These are phyloP conservation scores for Chlorophyllum brunneum DNA, from an alignment of 768 basidiomycete species.

Conservation along the genomic window DNA sequence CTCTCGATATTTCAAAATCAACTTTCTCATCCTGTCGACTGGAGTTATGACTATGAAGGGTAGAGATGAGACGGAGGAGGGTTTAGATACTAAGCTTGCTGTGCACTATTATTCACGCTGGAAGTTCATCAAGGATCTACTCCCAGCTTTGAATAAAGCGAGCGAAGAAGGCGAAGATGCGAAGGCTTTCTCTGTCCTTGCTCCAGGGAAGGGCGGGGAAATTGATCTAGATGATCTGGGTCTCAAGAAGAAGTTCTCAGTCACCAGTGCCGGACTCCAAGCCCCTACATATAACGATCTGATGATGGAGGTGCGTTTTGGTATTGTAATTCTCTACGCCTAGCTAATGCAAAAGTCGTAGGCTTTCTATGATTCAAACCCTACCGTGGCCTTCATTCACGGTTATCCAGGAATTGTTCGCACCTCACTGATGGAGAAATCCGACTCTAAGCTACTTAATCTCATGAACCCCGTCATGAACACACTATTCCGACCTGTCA, in stretches of 20 bases:
- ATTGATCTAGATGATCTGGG: constrained; percentile 44
- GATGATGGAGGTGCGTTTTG: constrained; percentile 43
- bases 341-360: constrained; percentile 13
- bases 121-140: constrained; percentile 43
- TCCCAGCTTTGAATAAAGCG: constrained; percentile 41
- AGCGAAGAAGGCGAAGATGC: constrained; percentile 46
- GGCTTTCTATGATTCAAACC: constrained; percentile 29
- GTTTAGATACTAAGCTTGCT: constrained; percentile 30
- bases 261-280: constrained; percentile 27
- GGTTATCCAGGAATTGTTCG: constrained; percentile 35
- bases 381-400: constrained; percentile 33
- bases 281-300: constrained; percentile 48
- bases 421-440: constrained; percentile 25
- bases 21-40: constrained; percentile 44
- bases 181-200: constrained; percentile 45
- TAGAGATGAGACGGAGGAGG: constrained; percentile 29
- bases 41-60: constrained; percentile 39
- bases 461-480: constrained; percentile 17
- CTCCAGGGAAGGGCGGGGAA: constrained; percentile 28
- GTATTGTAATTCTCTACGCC: not conserved
- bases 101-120: constrained; percentile 50
- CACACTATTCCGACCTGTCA: constrained; percentile 23
- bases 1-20: constrained; percentile 37
- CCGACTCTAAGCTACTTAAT: constrained; percentile 23
- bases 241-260: constrained; percentile 42